Percentiles rank a stretch among this genome's conserved stretches.
Evolutionary conservation across 2,329 filamentous ascomycete genomes (phyloP).

Genomic region (Aureobasidium sp.): DNA sequence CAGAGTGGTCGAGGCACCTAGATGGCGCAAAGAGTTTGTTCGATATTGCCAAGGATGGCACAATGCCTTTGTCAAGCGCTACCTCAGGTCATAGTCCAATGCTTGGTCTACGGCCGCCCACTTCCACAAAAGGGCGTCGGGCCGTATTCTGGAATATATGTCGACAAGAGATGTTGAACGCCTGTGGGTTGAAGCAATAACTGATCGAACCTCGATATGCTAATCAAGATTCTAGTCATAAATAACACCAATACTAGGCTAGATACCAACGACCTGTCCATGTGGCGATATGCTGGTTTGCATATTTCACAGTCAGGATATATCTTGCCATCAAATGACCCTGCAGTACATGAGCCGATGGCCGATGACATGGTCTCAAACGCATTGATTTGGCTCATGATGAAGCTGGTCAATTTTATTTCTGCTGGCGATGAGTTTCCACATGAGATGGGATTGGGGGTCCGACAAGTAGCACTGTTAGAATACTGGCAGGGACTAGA

Average conservation of each 20-base stretch:
- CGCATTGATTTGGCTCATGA: constrained; percentile 57
- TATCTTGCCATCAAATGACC: constrained; percentile 42
- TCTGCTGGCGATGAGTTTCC: constrained; percentile 48
- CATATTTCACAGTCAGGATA: constrained; percentile 49
- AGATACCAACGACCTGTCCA: constrained; percentile 53
- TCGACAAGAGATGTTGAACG: constrained; percentile 57
- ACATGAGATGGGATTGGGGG: constrained; percentile 34
- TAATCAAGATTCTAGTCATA: constrained; percentile 37
- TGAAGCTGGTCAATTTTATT: constrained; percentile 60
- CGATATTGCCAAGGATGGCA: constrained; percentile 45
- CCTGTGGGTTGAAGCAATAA: constrained; percentile 39
- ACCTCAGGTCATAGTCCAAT: background rate
- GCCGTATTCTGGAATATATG: constrained; percentile 64
- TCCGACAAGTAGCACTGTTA: constrained; percentile 43
- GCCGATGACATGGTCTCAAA: constrained; percentile 59
- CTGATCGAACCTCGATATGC: background rate
- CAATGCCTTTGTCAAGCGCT: constrained; percentile 1
- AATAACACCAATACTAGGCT: constrained; percentile 55
- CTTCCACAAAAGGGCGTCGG: constrained; percentile 45
- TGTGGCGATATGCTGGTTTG: constrained; percentile 60
- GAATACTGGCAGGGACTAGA: constrained; percentile 50
- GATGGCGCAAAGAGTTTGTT: constrained; percentile 59
- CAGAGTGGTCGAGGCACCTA: constrained; percentile 58
- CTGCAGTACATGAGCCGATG: constrained; percentile 44
- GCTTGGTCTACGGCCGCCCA: background rate